These are phyloP conservation scores for Schoenoplectus tabernaemontani DNA, from an alignment of 202 grass and related monocot genomes.

Conservation along the genomic window DNA sequence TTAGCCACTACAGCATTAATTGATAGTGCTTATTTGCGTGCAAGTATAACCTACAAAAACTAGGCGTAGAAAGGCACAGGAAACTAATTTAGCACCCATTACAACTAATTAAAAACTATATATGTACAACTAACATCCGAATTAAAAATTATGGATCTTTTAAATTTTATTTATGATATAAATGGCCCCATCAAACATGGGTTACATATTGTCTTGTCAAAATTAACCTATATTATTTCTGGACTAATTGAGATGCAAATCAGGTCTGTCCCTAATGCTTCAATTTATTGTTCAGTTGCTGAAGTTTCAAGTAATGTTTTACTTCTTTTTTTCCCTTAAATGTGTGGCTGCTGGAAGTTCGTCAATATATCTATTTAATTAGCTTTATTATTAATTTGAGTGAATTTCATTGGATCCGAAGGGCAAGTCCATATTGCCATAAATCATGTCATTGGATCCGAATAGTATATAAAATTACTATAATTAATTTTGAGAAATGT, in stretches of 20 bases:
- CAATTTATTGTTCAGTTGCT: background rate
- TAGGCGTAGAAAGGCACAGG: background rate
- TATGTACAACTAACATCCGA: background rate
- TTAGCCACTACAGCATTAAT: background rate
- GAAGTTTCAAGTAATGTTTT: no score
- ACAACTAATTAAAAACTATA: background rate
- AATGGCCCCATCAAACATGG: background rate
- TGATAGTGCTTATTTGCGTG: background rate
- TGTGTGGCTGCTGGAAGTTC: no score
- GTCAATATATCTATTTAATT: no score
- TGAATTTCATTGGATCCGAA: background rate
- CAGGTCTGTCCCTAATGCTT: background rate
- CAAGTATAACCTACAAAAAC: background rate
- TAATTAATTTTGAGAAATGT: background rate
- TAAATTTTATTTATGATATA: background rate
- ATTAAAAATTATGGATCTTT: background rate
- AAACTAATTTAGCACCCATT: background rate
- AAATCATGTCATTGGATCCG: background rate
- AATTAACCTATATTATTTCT: background rate
- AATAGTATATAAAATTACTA: background rate
- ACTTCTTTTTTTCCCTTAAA: no score
- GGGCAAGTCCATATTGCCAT: background rate
- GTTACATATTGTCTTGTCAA: background rate
- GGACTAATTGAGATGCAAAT: background rate
- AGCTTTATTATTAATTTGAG: no score